These are phyloP conservation scores for Mortierella hygrophila DNA, from an alignment of 192 early-diverging fungal genomes.

Conservation along the genomic window DNA sequence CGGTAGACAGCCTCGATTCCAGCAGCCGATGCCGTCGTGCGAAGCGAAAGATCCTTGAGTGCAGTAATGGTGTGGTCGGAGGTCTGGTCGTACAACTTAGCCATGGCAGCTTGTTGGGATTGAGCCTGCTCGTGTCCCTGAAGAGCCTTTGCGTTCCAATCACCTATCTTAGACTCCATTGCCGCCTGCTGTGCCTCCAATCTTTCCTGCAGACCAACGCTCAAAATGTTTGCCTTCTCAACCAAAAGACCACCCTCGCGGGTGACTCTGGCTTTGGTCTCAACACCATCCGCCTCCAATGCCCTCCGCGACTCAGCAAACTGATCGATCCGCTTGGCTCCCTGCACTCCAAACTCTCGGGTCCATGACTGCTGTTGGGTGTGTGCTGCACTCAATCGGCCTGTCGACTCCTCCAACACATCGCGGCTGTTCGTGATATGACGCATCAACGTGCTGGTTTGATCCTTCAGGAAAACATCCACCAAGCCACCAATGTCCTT, in stretches of 20 bases:
- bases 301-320: conserved; percentile 7
- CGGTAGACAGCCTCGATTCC: neutral
- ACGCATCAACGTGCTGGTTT: conserved; percentile 27
- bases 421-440: conserved; percentile 19
- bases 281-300: conserved; percentile 6
- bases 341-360: conserved; percentile 6
- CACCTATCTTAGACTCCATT: conserved; percentile 20
- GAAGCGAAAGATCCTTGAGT: conserved; percentile 23
- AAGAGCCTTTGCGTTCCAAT: conserved; percentile 8
- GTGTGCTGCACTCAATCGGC: conserved; percentile 14
- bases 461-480: conserved; percentile 27
- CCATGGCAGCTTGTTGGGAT: neutral
- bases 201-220: conserved; percentile 2
- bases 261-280: neutral
- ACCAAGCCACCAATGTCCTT: conserved; percentile 30
- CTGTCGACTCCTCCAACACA: conserved; percentile 14
- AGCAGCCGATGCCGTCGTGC: neutral
- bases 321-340: conserved; percentile 10
- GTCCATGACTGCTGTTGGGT: conserved; percentile 29
- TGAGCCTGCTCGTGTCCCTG: conserved; percentile 18
- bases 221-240: neutral
- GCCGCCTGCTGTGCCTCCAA: conserved; percentile 18
- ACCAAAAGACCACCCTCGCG: neutral
- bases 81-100: conserved; percentile 17
- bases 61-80: conserved; percentile 21